Evolutionary conservation across 2,329 filamentous ascomycete genomes (phyloP).

Genomic region (Colletotrichum liaoningense): DNA sequence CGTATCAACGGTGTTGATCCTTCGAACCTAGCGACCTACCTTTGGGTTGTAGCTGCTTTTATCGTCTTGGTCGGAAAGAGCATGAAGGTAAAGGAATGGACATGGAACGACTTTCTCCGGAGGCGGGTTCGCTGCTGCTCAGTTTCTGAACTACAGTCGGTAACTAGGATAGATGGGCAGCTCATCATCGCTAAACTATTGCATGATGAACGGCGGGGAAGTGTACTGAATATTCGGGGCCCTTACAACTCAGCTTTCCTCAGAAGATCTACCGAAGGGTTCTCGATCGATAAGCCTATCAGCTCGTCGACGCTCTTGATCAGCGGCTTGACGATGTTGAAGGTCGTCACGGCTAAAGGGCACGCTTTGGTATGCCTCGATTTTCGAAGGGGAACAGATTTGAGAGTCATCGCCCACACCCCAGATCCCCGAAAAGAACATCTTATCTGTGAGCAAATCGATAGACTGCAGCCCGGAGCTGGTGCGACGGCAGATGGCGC

Average conservation of each 20-base stretch:
- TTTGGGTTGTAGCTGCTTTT: constrained; percentile 43
- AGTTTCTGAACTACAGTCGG: constrained; percentile 40
- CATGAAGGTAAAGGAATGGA: constrained; percentile 41
- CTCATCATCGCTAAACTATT: constrained; percentile 42
- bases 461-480: neutral
- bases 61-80: constrained; percentile 42
- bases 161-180: constrained; percentile 40
- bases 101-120: constrained; percentile 45
- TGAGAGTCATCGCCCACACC: neutral
- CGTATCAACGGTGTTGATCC: constrained; percentile 45
- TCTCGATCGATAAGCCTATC: constrained; percentile 41
- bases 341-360: neutral
- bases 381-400: neutral
- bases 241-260: constrained; percentile 41
- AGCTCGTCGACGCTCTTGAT: constrained; percentile 28
- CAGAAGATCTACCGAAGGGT: constrained; percentile 33
- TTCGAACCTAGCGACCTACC: constrained; percentile 43
- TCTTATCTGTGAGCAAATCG: neutral
- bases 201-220: constrained; percentile 35
- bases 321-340: constrained; percentile 3
- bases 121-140: constrained; percentile 40
- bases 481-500: neutral
- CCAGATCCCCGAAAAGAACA: neutral
- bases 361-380: constrained; percentile 8
- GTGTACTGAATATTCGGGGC: constrained; percentile 38